These are phyloP conservation scores for Choiromyces venosus DNA, from an alignment of 495 filamentous ascomycete species.

Conservation along the genomic window DNA sequence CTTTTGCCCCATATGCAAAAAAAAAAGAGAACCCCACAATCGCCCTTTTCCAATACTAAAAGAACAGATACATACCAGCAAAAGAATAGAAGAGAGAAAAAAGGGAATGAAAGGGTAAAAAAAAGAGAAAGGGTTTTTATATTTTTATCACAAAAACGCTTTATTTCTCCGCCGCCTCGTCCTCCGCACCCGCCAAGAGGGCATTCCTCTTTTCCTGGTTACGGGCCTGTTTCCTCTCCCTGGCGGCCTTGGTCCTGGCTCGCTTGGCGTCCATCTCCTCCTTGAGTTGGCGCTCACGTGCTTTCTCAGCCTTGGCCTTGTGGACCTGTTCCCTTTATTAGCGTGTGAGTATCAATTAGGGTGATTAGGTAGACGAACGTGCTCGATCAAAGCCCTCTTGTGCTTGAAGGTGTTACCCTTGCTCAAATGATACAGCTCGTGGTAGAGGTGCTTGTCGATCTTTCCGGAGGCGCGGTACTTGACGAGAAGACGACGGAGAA, in stretches of 20 bases:
- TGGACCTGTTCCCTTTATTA: constrained; percentile 66
- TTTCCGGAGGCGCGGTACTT: constrained; percentile 99
- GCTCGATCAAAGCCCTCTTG: constrained; percentile 98
- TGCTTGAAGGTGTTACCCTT: constrained; percentile 99
- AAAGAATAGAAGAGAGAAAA: constrained; percentile 13
- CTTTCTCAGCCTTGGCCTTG: constrained; percentile 98
- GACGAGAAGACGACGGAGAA: constrained; percentile 96
- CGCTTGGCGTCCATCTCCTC: constrained; percentile 99
- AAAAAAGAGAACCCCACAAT: not conserved
- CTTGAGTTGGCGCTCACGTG: constrained; percentile 87
- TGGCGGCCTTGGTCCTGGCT: constrained; percentile 98
- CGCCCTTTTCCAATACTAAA: not conserved
- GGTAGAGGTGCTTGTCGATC: constrained; percentile 99
- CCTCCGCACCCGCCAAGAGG: constrained; percentile 67
- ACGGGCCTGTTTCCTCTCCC: constrained; percentile 91
- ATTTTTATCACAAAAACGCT: constrained; percentile 24
- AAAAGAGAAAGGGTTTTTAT: constrained; percentile 17
- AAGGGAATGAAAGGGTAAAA: constrained; percentile 2
- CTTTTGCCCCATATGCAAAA: not conserved
- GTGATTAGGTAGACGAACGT: constrained; percentile 64
- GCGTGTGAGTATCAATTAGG: not conserved
- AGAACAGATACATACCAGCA: constrained; percentile 18
- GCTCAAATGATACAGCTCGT: constrained; percentile 98
- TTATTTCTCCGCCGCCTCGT: constrained; percentile 46
- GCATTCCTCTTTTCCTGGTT: constrained; percentile 81